phyloP scores from a whole-genome alignment of 805 yeast species.

The Kodamaea hsintzibuensis region DNA sequence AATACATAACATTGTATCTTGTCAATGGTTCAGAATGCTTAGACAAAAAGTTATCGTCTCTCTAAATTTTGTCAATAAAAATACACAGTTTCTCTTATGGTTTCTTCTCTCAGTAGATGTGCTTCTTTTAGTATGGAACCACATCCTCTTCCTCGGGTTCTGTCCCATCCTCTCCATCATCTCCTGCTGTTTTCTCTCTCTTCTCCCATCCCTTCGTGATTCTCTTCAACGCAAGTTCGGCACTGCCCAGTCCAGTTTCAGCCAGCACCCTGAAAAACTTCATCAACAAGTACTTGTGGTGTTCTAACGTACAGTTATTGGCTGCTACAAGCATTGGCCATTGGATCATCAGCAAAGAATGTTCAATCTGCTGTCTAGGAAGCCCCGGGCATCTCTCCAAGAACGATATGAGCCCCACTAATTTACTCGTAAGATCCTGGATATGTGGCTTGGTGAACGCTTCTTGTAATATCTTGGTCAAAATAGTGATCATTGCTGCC shows the following conservation, averaged over 20 bases:
- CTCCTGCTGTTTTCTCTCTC: constrained; percentile 17
- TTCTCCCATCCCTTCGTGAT: constrained; percentile 31
- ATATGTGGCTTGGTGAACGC: constrained; percentile 35
- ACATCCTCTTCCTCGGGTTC: constrained; percentile 25
- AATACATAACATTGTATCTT: too few relatives aligned
- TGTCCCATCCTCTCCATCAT: constrained; percentile 16
- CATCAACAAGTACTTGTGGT: constrained; percentile 36
- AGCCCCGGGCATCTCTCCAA: constrained; percentile 20
- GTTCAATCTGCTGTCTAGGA: constrained; percentile 19
- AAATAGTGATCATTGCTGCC: constrained; percentile 35
- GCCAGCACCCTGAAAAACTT: constrained; percentile 42
- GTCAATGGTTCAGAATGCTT: too few relatives aligned
- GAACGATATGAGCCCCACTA: constrained; percentile 24
- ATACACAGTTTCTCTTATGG: too few relatives aligned
- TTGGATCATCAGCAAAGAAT: constrained; percentile 50
- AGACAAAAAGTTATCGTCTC: too few relatives aligned
- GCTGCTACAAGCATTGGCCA: constrained; percentile 59
- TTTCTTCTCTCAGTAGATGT: too few relatives aligned
- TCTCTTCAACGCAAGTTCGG: constrained; percentile 36
- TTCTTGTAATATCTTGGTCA: constrained; percentile 34
- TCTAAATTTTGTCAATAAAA: too few relatives aligned
- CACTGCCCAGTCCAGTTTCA: constrained; percentile 52
- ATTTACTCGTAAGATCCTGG: constrained; percentile 30
- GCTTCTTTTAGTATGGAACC: constrained; percentile 37
- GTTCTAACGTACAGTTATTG: constrained; percentile 35